Evolutionary conservation across 2,329 filamentous ascomycete species (phyloP).

Genomic region (Falciphora oryzae): DNA sequence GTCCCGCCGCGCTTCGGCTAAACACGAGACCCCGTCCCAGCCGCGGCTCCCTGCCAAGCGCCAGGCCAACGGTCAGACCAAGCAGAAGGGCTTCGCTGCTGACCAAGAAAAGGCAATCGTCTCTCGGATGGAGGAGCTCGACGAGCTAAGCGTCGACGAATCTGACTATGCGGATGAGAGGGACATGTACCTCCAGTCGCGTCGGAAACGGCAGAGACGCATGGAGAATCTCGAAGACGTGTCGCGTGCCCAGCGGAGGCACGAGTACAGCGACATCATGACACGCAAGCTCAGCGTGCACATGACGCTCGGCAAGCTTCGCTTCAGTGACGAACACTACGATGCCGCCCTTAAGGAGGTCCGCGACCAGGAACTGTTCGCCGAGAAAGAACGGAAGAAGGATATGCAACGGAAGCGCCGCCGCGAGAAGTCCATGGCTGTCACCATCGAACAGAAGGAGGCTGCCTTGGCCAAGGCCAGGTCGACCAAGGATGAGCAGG

Average conservation of each 20-base stretch:
- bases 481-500: slow-evolving; percentile 73
- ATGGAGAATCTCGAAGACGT: slow-evolving; percentile 38
- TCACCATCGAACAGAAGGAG: slow-evolving; percentile 87
- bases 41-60: slow-evolving; percentile 49
- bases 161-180: slow-evolving; percentile 37
- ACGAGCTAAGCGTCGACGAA: slow-evolving; percentile 33
- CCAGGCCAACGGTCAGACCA: slow-evolving; percentile 53
- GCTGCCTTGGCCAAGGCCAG: slow-evolving; percentile 72
- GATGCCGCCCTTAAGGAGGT: slow-evolving; percentile 80
- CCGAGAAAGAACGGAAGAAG: slow-evolving; percentile 98
- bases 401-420: slow-evolving; percentile 98
- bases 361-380: slow-evolving; percentile 80
- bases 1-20: slow-evolving; percentile 45
- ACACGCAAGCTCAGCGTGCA: slow-evolving; percentile 62
- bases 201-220: slow-evolving; percentile 6
- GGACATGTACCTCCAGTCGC: background rate
- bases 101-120: slow-evolving; percentile 66
- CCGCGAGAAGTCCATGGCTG: slow-evolving; percentile 91
- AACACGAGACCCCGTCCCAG: slow-evolving; percentile 29
- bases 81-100: slow-evolving; percentile 43
- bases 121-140: slow-evolving; percentile 49
- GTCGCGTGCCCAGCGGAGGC: slow-evolving; percentile 53
- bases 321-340: slow-evolving; percentile 73
- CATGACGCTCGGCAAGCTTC: slow-evolving; percentile 64
- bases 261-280: slow-evolving; percentile 53